These are phyloP conservation scores for Zoysia matrella DNA, from an alignment of 202 grass and related monocot genomes.

Conservation along the genomic window DNA sequence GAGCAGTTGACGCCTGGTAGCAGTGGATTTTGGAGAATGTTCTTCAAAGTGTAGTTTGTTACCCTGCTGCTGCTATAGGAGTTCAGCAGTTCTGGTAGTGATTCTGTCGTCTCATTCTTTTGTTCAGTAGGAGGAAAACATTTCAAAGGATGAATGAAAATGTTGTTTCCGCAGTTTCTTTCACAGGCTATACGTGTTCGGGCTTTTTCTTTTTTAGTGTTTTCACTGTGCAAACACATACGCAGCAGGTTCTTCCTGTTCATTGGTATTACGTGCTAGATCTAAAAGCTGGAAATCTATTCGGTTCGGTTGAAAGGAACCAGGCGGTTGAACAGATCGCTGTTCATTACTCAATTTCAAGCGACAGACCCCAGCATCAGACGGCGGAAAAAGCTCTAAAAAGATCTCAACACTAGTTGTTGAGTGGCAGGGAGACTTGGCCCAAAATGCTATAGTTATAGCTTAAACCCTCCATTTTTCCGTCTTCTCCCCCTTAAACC, in stretches of 20 bases:
- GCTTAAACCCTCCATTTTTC: background rate
- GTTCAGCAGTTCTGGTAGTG: background rate
- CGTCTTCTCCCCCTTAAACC: conserved; percentile 53
- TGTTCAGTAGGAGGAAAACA: conserved; percentile 8
- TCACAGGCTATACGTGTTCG: background rate
- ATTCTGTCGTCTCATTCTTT: conserved; percentile 14
- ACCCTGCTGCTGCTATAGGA: background rate
- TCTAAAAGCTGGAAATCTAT: background rate
- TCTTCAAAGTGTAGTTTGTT: conserved; percentile 7
- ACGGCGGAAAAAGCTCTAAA: too few relatives aligned
- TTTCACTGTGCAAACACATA: background rate
- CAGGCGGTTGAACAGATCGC: background rate
- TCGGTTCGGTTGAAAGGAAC: background rate
- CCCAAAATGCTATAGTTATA: too few relatives aligned
- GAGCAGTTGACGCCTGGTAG: background rate
- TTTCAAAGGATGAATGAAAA: background rate
- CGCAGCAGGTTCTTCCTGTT: background rate
- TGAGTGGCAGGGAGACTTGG: too few relatives aligned
- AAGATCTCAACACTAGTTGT: too few relatives aligned
- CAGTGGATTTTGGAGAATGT: conserved; percentile 9
- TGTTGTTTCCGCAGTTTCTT: background rate
- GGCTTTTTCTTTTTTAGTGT: background rate
- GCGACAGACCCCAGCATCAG: too few relatives aligned
- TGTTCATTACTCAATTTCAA: too few relatives aligned
- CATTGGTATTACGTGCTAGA: background rate